phyloP scores from a whole-genome alignment of 2,329 filamentous ascomycete species.

The Epichloe festucae region DNA sequence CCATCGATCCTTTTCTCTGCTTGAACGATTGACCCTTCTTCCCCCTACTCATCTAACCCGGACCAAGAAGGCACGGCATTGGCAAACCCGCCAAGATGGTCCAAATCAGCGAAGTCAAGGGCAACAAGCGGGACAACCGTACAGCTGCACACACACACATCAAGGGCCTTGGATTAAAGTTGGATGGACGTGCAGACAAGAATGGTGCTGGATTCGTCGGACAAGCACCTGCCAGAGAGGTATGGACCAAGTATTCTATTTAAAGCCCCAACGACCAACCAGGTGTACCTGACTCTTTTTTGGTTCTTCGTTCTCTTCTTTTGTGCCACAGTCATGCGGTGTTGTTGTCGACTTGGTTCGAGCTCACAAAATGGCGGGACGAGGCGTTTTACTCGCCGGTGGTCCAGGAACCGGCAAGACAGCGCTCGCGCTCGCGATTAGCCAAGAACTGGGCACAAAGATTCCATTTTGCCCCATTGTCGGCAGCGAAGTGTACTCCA shows the following conservation, averaged over 20 bases:
- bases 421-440: constrained; percentile 85
- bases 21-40: background rate
- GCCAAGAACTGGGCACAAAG: constrained; percentile 93
- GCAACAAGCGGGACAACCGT: constrained; percentile 86
- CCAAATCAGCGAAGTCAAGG: constrained; percentile 88
- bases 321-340: constrained; percentile 61
- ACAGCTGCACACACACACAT: constrained; percentile 97
- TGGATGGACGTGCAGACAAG: constrained; percentile 74
- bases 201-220: constrained; percentile 78
- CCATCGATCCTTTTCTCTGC: background rate
- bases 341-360: constrained; percentile 93
- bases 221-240: constrained; percentile 78
- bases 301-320: background rate
- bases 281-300: background rate
- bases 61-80: background rate
- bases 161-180: constrained; percentile 77
- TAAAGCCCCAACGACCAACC: constrained; percentile 10
- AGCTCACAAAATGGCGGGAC: constrained; percentile 93
- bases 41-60: background rate
- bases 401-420: constrained; percentile 97
- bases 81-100: constrained; percentile 48
- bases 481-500: constrained; percentile 93
- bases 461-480: constrained; percentile 98
- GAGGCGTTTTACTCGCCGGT: constrained; percentile 84
- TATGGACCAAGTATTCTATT: constrained; percentile 24